phyloP scores from a whole-genome alignment of 441 rosid genomes.

The Euphorbia corollata region DNA sequence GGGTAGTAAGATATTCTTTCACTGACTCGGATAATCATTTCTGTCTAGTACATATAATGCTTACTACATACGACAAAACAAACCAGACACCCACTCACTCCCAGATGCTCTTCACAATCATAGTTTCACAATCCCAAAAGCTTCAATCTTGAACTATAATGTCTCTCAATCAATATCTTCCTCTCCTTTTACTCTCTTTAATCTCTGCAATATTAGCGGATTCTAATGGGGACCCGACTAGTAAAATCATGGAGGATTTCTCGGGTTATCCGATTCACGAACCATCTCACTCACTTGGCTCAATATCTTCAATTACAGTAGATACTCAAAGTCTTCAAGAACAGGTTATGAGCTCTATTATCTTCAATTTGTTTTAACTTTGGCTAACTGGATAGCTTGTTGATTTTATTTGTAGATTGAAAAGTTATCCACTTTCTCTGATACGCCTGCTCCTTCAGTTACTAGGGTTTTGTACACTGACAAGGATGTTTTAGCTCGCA shows the following conservation, averaged over 20 bases:
- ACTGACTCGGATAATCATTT: too few relatives aligned
- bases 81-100: background rate
- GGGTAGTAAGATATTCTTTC: too few relatives aligned
- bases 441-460: constrained; percentile 76
- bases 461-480: constrained; percentile 77
- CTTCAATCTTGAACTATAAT: constrained; percentile 14
- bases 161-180: constrained; percentile 21
- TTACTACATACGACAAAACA: too few relatives aligned
- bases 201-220: constrained; percentile 31
- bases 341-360: constrained; percentile 37
- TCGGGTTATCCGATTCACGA: constrained; percentile 77
- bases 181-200: constrained; percentile 24
- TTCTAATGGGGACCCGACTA: constrained; percentile 45
- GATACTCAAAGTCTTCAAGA: constrained; percentile 47
- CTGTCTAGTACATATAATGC: too few relatives aligned
- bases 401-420: constrained; percentile 46
- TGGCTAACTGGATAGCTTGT: background rate
- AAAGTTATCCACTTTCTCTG: constrained; percentile 75
- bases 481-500: constrained; percentile 70
- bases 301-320: constrained; percentile 46
- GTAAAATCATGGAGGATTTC: constrained; percentile 70
- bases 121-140: background rate
- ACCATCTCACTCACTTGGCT: constrained; percentile 27
- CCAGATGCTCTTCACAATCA: background rate
- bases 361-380: background rate